Percentiles rank a stretch among this genome's conserved stretches.
phyloP scores from a whole-genome alignment of 768 basidiomycete genomes.

The Baorangia bicolor region DNA sequence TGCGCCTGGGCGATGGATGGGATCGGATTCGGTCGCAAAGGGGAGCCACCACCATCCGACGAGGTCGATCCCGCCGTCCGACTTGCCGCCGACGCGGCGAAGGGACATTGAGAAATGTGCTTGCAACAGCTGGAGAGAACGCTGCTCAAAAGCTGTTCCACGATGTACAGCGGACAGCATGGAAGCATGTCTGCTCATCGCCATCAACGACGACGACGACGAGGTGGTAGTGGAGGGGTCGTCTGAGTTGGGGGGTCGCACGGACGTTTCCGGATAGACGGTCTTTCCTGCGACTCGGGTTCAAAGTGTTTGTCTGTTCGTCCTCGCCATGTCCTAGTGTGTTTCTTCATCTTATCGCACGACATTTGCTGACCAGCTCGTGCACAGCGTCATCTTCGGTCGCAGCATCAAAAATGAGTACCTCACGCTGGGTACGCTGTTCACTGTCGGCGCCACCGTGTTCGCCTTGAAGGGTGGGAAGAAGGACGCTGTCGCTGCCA shows the following conservation, averaged over 20 bases:
- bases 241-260: conserved; percentile 17
- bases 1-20: neutral
- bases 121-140: conserved; percentile 60
- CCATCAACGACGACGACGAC: neutral
- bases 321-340: conserved; percentile 45
- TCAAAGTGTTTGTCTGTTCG: neutral
- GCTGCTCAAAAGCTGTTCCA: conserved; percentile 74
- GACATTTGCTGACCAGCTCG: conserved; percentile 3
- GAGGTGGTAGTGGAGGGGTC: conserved; percentile 8
- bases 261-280: conserved; percentile 20
- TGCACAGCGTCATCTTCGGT: conserved; percentile 67
- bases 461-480: conserved; percentile 57
- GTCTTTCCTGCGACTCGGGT: neutral
- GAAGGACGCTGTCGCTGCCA: conserved; percentile 41
- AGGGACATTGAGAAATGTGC: conserved; percentile 77
- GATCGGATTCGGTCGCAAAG: neutral
- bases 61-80: conserved; percentile 89
- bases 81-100: conserved; percentile 74
- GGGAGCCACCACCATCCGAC: conserved; percentile 95
- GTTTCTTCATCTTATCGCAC: conserved; percentile 14
- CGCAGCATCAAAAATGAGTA: conserved; percentile 81
- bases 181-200: neutral
- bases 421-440: conserved; percentile 68
- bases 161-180: conserved; percentile 56
- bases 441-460: conserved; percentile 53